These are phyloP conservation scores for Gossypium gossypioides DNA, from an alignment of 441 rosid species.

Conservation along the genomic window DNA sequence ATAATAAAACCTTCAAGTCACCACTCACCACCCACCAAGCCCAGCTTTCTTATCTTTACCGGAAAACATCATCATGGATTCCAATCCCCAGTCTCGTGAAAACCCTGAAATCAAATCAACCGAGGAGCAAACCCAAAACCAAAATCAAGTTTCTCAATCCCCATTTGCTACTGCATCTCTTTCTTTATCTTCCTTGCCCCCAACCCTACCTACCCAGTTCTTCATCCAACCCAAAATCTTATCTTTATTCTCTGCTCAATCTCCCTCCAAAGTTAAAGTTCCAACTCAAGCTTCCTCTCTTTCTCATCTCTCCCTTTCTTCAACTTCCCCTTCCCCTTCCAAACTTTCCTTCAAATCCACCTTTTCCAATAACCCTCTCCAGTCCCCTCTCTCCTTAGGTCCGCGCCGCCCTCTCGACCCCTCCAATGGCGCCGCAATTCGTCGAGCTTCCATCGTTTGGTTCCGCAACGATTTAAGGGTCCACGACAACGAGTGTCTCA, in stretches of 20 bases:
- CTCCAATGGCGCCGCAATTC: slow-evolving; percentile 61
- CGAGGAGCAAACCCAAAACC: slow-evolving; percentile 26
- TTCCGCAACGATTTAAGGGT: slow-evolving; percentile 86
- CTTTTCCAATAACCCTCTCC: slow-evolving; percentile 57
- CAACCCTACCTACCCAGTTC: slow-evolving; percentile 38
- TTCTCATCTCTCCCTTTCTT: slow-evolving; percentile 38
- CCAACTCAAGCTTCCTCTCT: slow-evolving; percentile 62
- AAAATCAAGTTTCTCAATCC: slow-evolving; percentile 22
- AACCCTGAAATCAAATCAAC: slow-evolving; percentile 29
- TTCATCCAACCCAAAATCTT: slow-evolving; percentile 35
- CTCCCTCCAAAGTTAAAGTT: slow-evolving; percentile 46
- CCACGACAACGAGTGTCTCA: slow-evolving; percentile 81
- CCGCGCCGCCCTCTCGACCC: slow-evolving; percentile 86
- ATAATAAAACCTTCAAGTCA: background rate
- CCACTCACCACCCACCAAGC: background rate
- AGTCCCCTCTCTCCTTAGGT: slow-evolving; percentile 53
- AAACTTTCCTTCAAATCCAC: slow-evolving; percentile 68
- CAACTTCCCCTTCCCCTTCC: slow-evolving; percentile 29
- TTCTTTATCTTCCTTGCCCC: slow-evolving; percentile 34
- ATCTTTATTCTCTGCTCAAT: slow-evolving; percentile 24
- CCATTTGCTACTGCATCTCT: slow-evolving; percentile 58
- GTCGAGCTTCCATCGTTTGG: slow-evolving; percentile 83
- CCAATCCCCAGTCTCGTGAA: slow-evolving; percentile 21
- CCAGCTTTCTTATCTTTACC: background rate
- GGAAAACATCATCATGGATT: slow-evolving; percentile 27